phyloP scores from a whole-genome alignment of 2,329 filamentous ascomycete species.

The Plectosphaerella plurivora region DNA sequence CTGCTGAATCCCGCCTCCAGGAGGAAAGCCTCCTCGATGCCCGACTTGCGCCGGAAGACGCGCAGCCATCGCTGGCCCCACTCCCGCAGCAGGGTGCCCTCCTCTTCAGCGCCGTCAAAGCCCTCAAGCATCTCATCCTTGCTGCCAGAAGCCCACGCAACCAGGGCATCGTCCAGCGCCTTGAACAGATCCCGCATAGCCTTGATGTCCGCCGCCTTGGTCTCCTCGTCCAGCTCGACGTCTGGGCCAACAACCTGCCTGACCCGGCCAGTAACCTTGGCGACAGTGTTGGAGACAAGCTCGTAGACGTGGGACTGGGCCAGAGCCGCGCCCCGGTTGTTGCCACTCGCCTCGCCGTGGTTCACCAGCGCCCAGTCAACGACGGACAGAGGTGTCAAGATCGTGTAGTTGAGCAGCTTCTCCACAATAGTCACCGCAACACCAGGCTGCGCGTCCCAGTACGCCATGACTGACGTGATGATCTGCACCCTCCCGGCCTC shows the following conservation, averaged over 20 bases:
- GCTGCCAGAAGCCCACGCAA: constrained; percentile 65
- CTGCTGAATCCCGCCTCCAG: constrained; percentile 18
- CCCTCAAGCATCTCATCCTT: constrained; percentile 73
- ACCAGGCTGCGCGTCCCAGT: constrained; percentile 91
- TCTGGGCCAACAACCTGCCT: constrained; percentile 70
- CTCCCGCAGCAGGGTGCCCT: constrained; percentile 62
- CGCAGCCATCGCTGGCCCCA: constrained; percentile 88
- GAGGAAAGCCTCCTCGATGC: constrained; percentile 75
- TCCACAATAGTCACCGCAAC: constrained; percentile 90
- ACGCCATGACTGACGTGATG: constrained; percentile 82
- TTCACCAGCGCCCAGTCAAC: constrained; percentile 81
- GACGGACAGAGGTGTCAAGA: constrained; percentile 79
- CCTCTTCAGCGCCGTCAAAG: constrained; percentile 52
- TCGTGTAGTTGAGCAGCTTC: constrained; percentile 96
- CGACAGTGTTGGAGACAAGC: constrained; percentile 81
- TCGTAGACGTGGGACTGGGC: constrained; percentile 78
- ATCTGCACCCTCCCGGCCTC: constrained; percentile 80
- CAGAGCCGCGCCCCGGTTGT: constrained; percentile 60
- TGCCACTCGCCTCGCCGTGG: constrained; percentile 41
- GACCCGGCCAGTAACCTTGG: constrained; percentile 83
- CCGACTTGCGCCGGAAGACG: constrained; percentile 75
- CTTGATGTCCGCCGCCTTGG: constrained; percentile 63
- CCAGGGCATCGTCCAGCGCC: constrained; percentile 73
- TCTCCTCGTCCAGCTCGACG: constrained; percentile 56
- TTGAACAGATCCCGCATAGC: constrained; percentile 77